Evolutionary conservation across 768 basidiomycete genomes (phyloP).

Genomic region (Boletus subcaerulescens): DNA sequence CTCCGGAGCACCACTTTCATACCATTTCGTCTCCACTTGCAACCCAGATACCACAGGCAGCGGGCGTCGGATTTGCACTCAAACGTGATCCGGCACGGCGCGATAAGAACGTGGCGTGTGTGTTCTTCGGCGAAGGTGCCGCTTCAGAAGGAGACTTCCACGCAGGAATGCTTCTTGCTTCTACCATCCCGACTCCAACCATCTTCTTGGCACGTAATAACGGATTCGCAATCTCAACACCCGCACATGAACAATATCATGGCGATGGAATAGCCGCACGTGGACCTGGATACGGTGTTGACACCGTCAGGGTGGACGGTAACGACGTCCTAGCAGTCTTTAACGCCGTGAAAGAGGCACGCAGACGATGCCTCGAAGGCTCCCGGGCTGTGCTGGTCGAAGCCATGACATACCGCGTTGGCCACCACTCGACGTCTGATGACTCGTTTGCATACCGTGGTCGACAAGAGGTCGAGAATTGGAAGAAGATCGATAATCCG

Average conservation of each 20-base stretch:
- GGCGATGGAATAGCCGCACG: conserved; percentile 93
- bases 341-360: conserved; percentile 66
- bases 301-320: conserved; percentile 90
- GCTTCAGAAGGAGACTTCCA: conserved; percentile 96
- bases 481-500: conserved; percentile 89
- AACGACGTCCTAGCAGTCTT: conserved; percentile 89
- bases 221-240: conserved; percentile 94
- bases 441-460: conserved; percentile 93
- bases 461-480: conserved; percentile 86
- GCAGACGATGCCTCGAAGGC: conserved; percentile 68
- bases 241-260: conserved; percentile 81
- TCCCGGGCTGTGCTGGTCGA: conserved; percentile 82
- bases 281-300: conserved; percentile 87
- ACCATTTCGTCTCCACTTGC: conserved; percentile 92
- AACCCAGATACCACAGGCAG: conserved; percentile 94
- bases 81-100: conserved; percentile 70
- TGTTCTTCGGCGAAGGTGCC: conserved; percentile 92
- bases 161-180: conserved; percentile 80
- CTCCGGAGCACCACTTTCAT: conserved; percentile 81
- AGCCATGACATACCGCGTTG: conserved; percentile 90
- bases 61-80: conserved; percentile 88
- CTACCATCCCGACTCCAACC: conserved; percentile 70
- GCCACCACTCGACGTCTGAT: conserved; percentile 95
- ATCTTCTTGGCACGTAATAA: conserved; percentile 79
- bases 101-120: conserved; percentile 74